A percentile compares a stretch with the other conserved stretches of the same genome.
phyloP scores from a whole-genome alignment of 1,284 basidiomycete species.

The Volvariella volvacea region DNA sequence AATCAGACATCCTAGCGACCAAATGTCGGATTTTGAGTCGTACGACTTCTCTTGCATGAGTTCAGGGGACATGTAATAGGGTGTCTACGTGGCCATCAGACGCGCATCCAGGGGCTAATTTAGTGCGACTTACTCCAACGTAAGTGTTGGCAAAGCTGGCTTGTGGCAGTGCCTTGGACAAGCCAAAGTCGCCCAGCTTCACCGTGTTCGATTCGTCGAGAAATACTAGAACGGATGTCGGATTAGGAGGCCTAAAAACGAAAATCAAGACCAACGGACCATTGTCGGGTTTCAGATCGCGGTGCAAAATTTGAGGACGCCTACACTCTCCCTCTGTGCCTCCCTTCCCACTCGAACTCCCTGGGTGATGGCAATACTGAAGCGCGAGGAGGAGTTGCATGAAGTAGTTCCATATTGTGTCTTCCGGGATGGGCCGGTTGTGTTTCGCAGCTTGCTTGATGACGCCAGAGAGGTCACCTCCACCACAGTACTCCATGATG shows the following conservation, averaged over 20 bases:
- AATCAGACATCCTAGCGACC: conserved; percentile 94
- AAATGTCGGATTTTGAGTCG: conserved; percentile 96
- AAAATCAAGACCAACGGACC: conserved; percentile 40
- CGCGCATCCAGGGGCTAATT: conserved; percentile 1
- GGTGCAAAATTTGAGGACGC: conserved; percentile 81
- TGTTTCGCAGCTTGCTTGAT: conserved; percentile 75
- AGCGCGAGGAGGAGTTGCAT: conserved; percentile 90
- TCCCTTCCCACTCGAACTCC: conserved; percentile 33
- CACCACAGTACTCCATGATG: conserved; percentile 95
- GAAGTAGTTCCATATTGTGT: conserved; percentile 92
- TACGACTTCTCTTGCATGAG: conserved; percentile 95
- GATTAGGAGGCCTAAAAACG: conserved; percentile 1
- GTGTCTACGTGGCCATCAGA: conserved; percentile 53
- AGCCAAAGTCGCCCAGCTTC: conserved; percentile 94
- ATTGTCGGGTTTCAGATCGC: conserved; percentile 97
- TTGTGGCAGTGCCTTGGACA: conserved; percentile 86
- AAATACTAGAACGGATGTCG: conserved; percentile 53
- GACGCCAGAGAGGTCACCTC: conserved; percentile 84
- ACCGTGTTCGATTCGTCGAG: conserved; percentile 74
- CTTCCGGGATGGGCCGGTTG: conserved; percentile 75
- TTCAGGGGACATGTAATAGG: conserved; percentile 98
- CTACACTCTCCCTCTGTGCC: conserved; percentile 40
- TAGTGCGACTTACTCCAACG: conserved; percentile 68
- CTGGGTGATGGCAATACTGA: conserved; percentile 85
- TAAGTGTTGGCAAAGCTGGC: conserved; percentile 92